Evolutionary conservation across 768 basidiomycete genomes (phyloP).

Genomic region (Leccinellum rugosiceps): DNA sequence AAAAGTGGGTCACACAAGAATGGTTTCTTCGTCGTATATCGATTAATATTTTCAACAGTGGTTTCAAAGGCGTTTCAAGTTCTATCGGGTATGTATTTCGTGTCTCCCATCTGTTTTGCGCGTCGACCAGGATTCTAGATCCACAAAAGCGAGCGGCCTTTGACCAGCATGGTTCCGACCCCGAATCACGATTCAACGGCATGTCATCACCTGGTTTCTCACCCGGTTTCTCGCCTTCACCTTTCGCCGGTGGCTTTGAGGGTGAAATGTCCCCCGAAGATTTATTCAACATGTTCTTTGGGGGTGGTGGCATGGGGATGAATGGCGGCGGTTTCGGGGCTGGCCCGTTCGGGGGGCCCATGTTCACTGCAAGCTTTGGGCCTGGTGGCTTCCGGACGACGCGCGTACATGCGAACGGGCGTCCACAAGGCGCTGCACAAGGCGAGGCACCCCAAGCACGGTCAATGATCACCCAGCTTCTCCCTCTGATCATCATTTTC

Average conservation of each 20-base stretch:
- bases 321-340: slow-evolving; percentile 53
- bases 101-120: not conserved
- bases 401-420: slow-evolving; percentile 45
- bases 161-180: slow-evolving; percentile 84
- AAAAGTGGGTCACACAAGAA: slow-evolving; percentile 61
- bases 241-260: slow-evolving; percentile 60
- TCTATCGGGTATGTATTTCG: slow-evolving; percentile 57
- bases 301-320: slow-evolving; percentile 49
- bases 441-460: slow-evolving; percentile 46
- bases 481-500: slow-evolving; percentile 83
- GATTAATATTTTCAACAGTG: slow-evolving; percentile 49
- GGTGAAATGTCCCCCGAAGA: slow-evolving; percentile 94
- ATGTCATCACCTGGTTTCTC: slow-evolving; percentile 55
- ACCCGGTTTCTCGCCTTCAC: slow-evolving; percentile 46
- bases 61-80: slow-evolving; percentile 98
- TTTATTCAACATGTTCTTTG: slow-evolving; percentile 98
- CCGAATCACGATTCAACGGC: slow-evolving; percentile 77
- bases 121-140: slow-evolving; percentile 42
- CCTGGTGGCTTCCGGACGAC: slow-evolving; percentile 79
- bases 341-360: slow-evolving; percentile 44
- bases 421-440: slow-evolving; percentile 33
- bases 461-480: slow-evolving; percentile 68
- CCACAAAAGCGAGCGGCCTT: slow-evolving; percentile 85
- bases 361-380: slow-evolving; percentile 79
- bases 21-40: not conserved